Percentiles rank a stretch among this genome's conserved stretches.
Conservation (phyloP, 805 yeast genomes). For the Wickerhamiella nectarea region DNA sequence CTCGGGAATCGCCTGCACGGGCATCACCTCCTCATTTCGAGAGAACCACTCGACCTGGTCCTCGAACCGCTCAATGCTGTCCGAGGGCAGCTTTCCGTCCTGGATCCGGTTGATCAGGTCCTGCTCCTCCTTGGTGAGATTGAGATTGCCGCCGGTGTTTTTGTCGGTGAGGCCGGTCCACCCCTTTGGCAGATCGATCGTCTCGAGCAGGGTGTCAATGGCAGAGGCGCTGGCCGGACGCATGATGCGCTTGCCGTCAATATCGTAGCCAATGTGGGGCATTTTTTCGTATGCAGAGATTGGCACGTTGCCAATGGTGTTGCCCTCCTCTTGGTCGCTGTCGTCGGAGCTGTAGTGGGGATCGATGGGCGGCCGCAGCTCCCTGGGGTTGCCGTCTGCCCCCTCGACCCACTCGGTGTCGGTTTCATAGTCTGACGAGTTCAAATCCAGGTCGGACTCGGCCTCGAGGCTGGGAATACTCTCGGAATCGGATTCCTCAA, state of each 20-base stretch:
- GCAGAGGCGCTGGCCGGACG: constrained; percentile 97
- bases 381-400: constrained; percentile 66
- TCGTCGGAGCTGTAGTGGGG: constrained; percentile 95
- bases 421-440: constrained; percentile 23
- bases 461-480: constrained; percentile 27
- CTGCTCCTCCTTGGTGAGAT: constrained; percentile 73
- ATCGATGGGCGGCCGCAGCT: constrained; percentile 75
- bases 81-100: constrained; percentile 71
- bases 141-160: constrained; percentile 72
- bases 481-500: constrained; percentile 12
- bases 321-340: constrained; percentile 62
- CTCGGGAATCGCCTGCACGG: constrained; percentile 85
- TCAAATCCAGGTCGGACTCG: constrained; percentile 45
- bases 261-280: constrained; percentile 95
- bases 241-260: constrained; percentile 96
- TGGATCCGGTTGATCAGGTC: constrained; percentile 80
- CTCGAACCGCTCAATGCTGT: constrained; percentile 71
- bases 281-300: constrained; percentile 86
- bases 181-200: constrained; percentile 91
- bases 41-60: constrained; percentile 96
- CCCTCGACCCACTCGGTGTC: constrained; percentile 30
- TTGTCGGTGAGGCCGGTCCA: constrained; percentile 96
- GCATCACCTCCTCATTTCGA: constrained; percentile 70
- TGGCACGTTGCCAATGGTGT: constrained; percentile 91
- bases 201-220: constrained; percentile 73